Percentiles rank a stretch among this genome's conserved stretches.
Evolutionary conservation across 2,329 filamentous ascomycete genomes (phyloP).

Genomic region (Dactylellina cionopaga): DNA sequence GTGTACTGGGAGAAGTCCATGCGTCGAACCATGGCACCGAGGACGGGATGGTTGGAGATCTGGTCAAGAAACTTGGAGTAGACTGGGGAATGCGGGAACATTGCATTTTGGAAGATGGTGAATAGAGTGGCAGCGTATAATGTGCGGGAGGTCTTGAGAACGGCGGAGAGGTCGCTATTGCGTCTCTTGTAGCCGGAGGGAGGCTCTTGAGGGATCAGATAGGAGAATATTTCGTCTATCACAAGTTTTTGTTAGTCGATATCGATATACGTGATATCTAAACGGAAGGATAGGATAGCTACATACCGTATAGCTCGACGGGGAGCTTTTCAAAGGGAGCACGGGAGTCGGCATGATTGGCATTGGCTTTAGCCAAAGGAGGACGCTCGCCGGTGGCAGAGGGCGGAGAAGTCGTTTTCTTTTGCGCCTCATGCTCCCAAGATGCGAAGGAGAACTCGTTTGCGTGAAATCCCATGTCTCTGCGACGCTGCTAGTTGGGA

Average conservation of each 20-base stretch:
- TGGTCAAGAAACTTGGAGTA: conserved; percentile 83
- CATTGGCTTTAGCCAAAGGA: neutral
- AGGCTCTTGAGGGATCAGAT: conserved; percentile 77
- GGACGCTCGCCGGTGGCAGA: conserved; percentile 10
- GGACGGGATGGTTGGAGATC: conserved; percentile 71
- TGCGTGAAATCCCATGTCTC: conserved; percentile 49
- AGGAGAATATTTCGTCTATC: conserved; percentile 76
- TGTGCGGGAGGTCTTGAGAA: conserved; percentile 78
- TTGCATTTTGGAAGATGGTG: conserved; percentile 81
- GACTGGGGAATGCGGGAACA: conserved; percentile 82
- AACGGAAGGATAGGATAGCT: conserved; percentile 10
- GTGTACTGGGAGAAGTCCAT: conserved; percentile 89
- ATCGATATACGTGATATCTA: conserved; percentile 9
- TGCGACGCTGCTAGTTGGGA: no score
- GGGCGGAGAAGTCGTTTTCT: conserved; percentile 18
- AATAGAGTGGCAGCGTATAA: conserved; percentile 77
- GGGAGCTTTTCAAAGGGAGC: conserved; percentile 74
- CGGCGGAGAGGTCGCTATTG: conserved; percentile 80
- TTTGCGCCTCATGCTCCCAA: conserved; percentile 47
- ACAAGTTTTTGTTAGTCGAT: conserved; percentile 20
- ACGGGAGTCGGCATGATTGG: conserved; percentile 17
- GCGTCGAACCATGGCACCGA: conserved; percentile 79
- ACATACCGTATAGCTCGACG: conserved; percentile 75
- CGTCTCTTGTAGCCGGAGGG: conserved; percentile 79
- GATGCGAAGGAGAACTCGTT: conserved; percentile 47